Evolutionary conservation across 2,329 filamentous ascomycete genomes (phyloP), one percentile per base, ranked within the genome.

Genomic region (Dothistroma septosporum): DNA sequence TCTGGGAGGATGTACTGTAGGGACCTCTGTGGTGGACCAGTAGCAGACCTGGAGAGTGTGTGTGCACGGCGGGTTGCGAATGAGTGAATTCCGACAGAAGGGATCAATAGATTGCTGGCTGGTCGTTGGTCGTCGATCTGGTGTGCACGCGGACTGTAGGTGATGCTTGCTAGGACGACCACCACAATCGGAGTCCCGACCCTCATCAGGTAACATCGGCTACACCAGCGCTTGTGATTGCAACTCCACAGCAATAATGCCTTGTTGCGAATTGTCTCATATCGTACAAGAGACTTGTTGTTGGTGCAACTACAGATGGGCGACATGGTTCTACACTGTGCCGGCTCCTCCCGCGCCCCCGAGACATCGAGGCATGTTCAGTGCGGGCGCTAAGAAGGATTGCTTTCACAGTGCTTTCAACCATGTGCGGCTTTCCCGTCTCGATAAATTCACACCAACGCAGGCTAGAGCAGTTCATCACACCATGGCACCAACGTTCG

Each of bases 41-140:
- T 37, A 2, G 10, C 33, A 3, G 33, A 2, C 3, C 33, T 37
- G 33, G 3, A 37, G 2, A 37, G 2, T 28, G 22, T n/a, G n/a
- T 21, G 2, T 48, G 19, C 46, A 11, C 46, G 22, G n/a, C 46
- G 22, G 46, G n/a, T 48, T 48, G 10, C n/a, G 46, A 19, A 48
- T 31, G 21, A 16, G 21, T 50, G 8, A 21, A 50, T 22, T 4
- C 52, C 31, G 52, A 37, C 52, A 37, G n/a, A 37, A 32, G 24
- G 52, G 52, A 22, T 54, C 31, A 37, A 12, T 35, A 31, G 49
- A 24, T 44, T 53, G 52, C 41, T 54, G 52, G 52, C 37, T 54
- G 32, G 32, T 37, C 32, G 32, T 53, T 53, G 47, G 37, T n/a
- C 37, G 37, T 44, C 37, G 37, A 44, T 44, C 16, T 44, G 33